These are phyloP conservation scores for Xylaria sp. DNA, from an alignment of 2,329 filamentous ascomycete species.

Conservation along the genomic window DNA sequence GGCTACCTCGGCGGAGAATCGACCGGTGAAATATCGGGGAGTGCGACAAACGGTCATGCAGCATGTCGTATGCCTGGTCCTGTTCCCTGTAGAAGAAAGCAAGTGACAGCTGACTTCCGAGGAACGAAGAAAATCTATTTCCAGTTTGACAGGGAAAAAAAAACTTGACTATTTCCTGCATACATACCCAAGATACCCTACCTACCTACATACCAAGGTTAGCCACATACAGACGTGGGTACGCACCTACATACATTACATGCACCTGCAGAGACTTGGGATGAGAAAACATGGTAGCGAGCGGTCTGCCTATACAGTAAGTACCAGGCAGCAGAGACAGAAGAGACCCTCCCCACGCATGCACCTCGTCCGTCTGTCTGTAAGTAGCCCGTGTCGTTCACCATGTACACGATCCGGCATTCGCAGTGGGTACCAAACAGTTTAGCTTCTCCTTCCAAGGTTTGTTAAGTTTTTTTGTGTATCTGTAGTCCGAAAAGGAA, in stretches of 20 bases:
- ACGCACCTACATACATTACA: constrained; percentile 16
- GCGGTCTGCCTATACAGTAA: constrained; percentile 24
- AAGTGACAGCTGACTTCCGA: neutral
- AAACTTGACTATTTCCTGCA: constrained; percentile 24
- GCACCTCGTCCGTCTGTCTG: constrained; percentile 1
- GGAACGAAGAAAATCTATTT: neutral
- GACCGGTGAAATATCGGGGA: constrained; percentile 15
- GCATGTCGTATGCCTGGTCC: constrained; percentile 2
- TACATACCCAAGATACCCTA: constrained; percentile 26
- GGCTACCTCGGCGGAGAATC: constrained; percentile 13
- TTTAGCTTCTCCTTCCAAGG: constrained; percentile 2
- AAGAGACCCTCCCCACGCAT: constrained; percentile 1
- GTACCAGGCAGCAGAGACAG: constrained; percentile 19
- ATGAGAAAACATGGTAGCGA: constrained; percentile 25
- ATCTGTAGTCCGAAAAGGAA: constrained; percentile 7
- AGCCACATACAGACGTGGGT: constrained; percentile 19
- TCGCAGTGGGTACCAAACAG: constrained; percentile 24
- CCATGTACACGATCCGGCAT: constrained; percentile 28
- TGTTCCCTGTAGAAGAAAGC: neutral
- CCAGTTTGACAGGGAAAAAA: constrained; percentile 5
- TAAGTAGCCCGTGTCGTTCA: neutral
- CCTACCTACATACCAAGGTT: constrained; percentile 16
- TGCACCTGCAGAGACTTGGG: constrained; percentile 22
- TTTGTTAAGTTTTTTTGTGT: neutral
- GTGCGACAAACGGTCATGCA: constrained; percentile 1